Conservation (phyloP, 2,329 filamentous ascomycete species). For the Penicillium brasilianum region DNA sequence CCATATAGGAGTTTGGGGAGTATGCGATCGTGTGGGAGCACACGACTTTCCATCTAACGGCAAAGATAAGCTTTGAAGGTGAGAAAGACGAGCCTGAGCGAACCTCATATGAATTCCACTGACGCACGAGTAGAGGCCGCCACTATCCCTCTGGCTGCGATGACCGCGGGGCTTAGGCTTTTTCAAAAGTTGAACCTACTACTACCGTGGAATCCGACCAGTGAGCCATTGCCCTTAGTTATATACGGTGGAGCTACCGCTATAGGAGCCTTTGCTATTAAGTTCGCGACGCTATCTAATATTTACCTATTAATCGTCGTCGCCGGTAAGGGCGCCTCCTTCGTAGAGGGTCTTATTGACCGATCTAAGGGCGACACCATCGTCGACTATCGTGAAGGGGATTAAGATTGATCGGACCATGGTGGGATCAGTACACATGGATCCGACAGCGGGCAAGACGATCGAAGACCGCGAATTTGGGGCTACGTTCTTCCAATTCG, state of each 20-base stretch:
- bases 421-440: conserved; percentile 35
- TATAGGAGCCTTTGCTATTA: conserved; percentile 64
- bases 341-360: conserved; percentile 61
- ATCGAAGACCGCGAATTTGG: conserved; percentile 51
- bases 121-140: conserved; percentile 52
- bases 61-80: conserved; percentile 59
- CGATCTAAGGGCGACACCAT: conserved; percentile 60
- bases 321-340: conserved; percentile 58
- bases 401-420: conserved; percentile 49
- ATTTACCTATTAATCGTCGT: conserved; percentile 68
- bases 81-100: conserved; percentile 5
- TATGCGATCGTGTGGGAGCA: conserved; percentile 60
- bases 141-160: conserved; percentile 61
- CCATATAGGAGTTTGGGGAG: conserved; percentile 60
- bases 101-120: background rate
- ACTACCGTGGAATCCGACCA: conserved; percentile 53
- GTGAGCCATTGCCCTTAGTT: conserved; percentile 46
- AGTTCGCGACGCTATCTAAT: conserved; percentile 60
- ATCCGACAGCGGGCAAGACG: conserved; percentile 28
- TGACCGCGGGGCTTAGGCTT: conserved; percentile 60
- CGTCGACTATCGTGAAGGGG: conserved; percentile 65
- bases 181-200: conserved; percentile 56
- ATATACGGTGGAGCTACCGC: conserved; percentile 59
- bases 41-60: conserved; percentile 61
- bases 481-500: conserved; percentile 51